Conservation (phyloP, 805 yeast species). For the Hanseniaspora lachancei region DNA sequence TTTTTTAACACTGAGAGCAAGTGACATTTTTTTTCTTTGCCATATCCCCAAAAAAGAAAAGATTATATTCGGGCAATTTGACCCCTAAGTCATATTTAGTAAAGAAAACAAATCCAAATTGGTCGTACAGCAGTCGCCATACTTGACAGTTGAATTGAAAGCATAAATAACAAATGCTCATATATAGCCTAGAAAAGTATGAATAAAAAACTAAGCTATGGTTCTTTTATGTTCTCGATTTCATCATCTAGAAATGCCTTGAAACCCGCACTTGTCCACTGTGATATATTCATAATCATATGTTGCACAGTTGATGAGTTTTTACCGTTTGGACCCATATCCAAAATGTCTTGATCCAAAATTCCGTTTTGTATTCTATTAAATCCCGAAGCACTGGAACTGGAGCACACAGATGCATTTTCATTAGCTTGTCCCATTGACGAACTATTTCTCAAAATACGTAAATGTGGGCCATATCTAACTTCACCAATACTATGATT, state of each 20-base stretch:
- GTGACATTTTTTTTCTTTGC: no score
- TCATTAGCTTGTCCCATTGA: neutral
- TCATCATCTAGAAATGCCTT: conserved; percentile 12
- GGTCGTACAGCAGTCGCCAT: no score
- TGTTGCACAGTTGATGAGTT: conserved; percentile 30
- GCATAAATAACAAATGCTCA: neutral
- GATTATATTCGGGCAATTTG: no score
- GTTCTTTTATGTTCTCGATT: neutral
- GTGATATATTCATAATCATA: conserved; percentile 49
- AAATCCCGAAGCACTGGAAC: neutral
- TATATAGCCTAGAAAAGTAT: neutral
- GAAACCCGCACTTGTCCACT: conserved; percentile 36
- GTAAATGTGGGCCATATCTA: neutral
- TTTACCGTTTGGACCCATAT: conserved; percentile 23
- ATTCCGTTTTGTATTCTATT: neutral
- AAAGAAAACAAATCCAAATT: no score
- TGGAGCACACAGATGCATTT: neutral
- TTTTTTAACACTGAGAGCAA: no score
- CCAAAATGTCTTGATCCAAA: neutral
- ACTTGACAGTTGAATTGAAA: no score
- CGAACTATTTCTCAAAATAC: neutral
- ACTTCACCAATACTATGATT: neutral
- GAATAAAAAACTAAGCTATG: neutral
- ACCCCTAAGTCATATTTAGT: no score
- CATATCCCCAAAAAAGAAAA: no score